A percentile compares a stretch with the other conserved stretches of the same genome.
phyloP scores from a whole-genome alignment of 1,284 basidiomycete genomes.

The Puccinia novopanici region DNA sequence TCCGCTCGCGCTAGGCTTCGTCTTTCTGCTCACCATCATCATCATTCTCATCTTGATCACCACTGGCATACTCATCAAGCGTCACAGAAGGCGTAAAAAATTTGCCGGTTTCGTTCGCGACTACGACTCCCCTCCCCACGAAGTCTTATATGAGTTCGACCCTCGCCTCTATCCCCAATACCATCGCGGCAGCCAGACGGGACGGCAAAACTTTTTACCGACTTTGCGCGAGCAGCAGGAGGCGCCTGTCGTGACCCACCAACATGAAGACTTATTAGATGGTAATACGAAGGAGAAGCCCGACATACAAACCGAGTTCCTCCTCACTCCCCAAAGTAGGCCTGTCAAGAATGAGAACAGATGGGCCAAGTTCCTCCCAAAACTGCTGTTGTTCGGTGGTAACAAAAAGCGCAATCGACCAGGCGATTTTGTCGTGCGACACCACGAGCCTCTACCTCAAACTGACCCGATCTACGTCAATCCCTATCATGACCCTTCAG shows the following conservation, averaged over 20 bases:
- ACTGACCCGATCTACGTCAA: slow-evolving; percentile 23
- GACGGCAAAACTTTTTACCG: neutral
- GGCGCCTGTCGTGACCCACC: neutral
- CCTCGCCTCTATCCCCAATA: slow-evolving; percentile 25
- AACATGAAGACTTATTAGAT: slow-evolving; percentile 5
- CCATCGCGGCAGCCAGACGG: slow-evolving; percentile 21
- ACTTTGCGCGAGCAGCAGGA: slow-evolving; percentile 5
- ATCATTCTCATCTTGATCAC: slow-evolving; percentile 26
- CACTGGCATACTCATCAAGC: slow-evolving; percentile 21
- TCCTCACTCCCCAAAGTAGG: slow-evolving; percentile 11
- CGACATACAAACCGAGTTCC: slow-evolving; percentile 6
- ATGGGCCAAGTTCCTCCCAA: slow-evolving; percentile 12
- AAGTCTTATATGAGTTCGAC: slow-evolving; percentile 31
- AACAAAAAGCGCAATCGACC: neutral
- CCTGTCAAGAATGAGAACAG: neutral
- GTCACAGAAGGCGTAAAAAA: slow-evolving; percentile 30
- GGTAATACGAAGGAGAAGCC: slow-evolving; percentile 25
- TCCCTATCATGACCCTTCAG: slow-evolving; percentile 48
- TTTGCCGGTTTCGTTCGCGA: neutral
- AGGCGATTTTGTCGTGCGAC: neutral
- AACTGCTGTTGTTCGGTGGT: neutral
- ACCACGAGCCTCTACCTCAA: slow-evolving; percentile 7
- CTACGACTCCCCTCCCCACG: slow-evolving; percentile 3
- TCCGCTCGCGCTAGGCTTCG: slow-evolving; percentile 25
- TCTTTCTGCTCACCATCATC: slow-evolving; percentile 25